phyloP scores from a whole-genome alignment of 805 yeast genomes.

The Kodamaea hsintzibuensis region DNA sequence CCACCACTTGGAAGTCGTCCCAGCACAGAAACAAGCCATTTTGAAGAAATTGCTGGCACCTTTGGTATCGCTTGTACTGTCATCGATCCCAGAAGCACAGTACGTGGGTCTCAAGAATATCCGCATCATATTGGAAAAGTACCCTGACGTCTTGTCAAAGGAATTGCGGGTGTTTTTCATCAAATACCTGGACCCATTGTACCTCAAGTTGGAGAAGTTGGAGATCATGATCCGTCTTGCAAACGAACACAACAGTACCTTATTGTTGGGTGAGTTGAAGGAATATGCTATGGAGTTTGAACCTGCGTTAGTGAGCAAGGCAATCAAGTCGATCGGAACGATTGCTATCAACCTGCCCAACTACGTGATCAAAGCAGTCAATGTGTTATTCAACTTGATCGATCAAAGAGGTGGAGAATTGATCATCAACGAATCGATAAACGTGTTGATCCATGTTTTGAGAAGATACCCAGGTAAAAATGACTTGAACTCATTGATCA shows the following conservation, averaged over 20 bases:
- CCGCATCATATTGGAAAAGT: constrained; percentile 83
- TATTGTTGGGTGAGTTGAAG: constrained; percentile 67
- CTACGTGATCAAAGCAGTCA: constrained; percentile 57
- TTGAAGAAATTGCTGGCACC: constrained; percentile 81
- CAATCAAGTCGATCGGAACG: constrained; percentile 69
- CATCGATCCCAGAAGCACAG: constrained; percentile 88
- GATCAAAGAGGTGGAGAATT: constrained; percentile 64
- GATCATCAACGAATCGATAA: constrained; percentile 58
- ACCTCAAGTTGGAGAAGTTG: constrained; percentile 72
- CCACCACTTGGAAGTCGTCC: constrained; percentile 58
- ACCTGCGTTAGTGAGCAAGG: constrained; percentile 66
- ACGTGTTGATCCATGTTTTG: constrained; percentile 63
- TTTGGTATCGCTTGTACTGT: constrained; percentile 79
- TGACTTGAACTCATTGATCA: constrained; percentile 49
- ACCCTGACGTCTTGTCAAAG: constrained; percentile 73
- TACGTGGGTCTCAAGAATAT: constrained; percentile 91
- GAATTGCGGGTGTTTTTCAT: constrained; percentile 89
- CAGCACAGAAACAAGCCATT: constrained; percentile 43
- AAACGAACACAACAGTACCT: constrained; percentile 55
- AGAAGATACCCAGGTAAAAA: constrained; percentile 62
- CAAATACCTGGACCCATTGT: constrained; percentile 81
- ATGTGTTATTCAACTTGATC: constrained; percentile 56
- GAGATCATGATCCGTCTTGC: constrained; percentile 74
- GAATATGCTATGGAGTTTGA: constrained; percentile 88
- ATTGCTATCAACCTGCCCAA: constrained; percentile 64